phyloP scores from a whole-genome alignment of 345 rosid species.

The Arabidopsis thaliana region DNA sequence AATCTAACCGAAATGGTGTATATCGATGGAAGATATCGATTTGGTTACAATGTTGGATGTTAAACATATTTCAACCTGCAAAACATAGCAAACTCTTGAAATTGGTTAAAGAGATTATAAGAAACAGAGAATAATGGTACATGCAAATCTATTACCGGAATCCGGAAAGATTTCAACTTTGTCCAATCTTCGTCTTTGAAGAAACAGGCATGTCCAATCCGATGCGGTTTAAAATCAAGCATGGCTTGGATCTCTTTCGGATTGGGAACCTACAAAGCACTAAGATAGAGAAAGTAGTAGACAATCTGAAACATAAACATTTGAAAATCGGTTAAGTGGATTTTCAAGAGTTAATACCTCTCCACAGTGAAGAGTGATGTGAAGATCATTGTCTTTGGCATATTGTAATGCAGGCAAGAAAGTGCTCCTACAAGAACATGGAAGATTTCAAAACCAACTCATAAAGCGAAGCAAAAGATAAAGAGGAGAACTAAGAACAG shows the following conservation, averaged over 20 bases:
- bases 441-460: background rate
- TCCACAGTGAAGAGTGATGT: conserved; percentile 92
- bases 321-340: conserved; percentile 15
- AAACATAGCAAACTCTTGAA: background rate
- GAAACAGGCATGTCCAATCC: conserved; percentile 91
- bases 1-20: conserved; percentile 86
- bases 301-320: conserved; percentile 34
- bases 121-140: background rate
- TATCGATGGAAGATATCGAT: conserved; percentile 77
- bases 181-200: conserved; percentile 66
- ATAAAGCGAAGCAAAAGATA: background rate
- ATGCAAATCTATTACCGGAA: conserved; percentile 56
- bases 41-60: conserved; percentile 88
- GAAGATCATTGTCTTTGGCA: conserved; percentile 78
- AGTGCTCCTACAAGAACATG: conserved; percentile 61
- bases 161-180: conserved; percentile 63
- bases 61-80: conserved; percentile 98
- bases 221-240: conserved; percentile 85
- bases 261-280: conserved; percentile 86
- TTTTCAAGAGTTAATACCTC: conserved; percentile 59
- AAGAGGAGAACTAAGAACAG: background rate
- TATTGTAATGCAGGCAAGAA: conserved; percentile 81
- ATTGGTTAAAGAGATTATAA: no score
- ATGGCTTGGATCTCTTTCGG: conserved; percentile 75
- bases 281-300: conserved; percentile 54